phyloP scores from a whole-genome alignment of 2,329 filamentous ascomycete species.

The Penicillium sumatraense region DNA sequence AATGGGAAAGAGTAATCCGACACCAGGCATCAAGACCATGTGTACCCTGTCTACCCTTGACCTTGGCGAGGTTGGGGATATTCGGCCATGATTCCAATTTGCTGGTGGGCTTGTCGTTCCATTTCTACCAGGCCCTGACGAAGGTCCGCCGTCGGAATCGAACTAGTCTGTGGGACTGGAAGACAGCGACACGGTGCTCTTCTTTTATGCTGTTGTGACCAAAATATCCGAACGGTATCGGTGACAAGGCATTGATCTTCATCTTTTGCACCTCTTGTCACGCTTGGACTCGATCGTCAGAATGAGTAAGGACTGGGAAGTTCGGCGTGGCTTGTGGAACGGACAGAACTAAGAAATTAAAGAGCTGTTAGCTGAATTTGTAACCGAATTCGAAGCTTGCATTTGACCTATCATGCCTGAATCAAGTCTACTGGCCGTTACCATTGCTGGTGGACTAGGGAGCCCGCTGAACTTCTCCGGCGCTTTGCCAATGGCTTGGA shows the following conservation, averaged over 20 bases:
- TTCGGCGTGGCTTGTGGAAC: not conserved
- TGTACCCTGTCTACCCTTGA: too few species aligned
- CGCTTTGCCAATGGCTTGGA: too few species aligned
- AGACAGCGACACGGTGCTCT: not conserved
- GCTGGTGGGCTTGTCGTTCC: too few species aligned
- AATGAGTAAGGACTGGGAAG: not conserved
- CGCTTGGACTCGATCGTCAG: not conserved
- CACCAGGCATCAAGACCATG: not conserved
- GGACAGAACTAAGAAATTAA: not conserved
- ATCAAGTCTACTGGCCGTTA: not conserved
- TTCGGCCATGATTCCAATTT: too few species aligned
- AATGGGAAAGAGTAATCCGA: not conserved
- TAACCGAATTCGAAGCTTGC: not conserved
- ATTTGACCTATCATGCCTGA: not conserved
- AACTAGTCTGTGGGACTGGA: not conserved
- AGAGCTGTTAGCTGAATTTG: not conserved
- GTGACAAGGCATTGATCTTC: not conserved
- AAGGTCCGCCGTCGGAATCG: not conserved
- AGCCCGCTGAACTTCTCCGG: too few species aligned
- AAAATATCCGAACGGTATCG: not conserved
- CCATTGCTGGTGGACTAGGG: not conserved
- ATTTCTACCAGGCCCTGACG: too few species aligned
- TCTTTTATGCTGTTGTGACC: not conserved
- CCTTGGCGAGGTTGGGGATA: too few species aligned
- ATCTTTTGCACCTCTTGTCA: not conserved